These are phyloP conservation scores for Scheffersomyces amazonensis DNA, from an alignment of 805 yeast species.

Conservation along the genomic window DNA sequence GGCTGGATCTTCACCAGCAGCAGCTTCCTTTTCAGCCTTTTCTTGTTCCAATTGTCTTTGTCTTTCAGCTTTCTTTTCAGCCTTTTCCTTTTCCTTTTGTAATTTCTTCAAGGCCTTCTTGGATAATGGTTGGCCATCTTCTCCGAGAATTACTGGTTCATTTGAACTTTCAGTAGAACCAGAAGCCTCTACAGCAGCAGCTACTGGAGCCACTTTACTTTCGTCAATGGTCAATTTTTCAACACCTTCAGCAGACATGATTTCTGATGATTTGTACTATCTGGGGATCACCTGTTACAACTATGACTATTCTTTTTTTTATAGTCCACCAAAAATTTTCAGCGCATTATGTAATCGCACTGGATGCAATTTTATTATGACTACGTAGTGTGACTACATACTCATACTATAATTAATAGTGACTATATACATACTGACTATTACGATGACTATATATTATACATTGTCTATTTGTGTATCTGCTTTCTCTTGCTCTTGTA, in stretches of 20 bases:
- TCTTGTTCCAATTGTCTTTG: conserved; percentile 86
- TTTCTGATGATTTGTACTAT: background rate
- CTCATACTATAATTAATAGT: no score
- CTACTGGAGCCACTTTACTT: conserved; percentile 5
- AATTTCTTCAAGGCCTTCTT: conserved; percentile 95
- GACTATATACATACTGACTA: no score
- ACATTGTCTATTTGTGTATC: no score
- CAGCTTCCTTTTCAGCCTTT: conserved; percentile 72
- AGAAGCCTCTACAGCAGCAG: no score
- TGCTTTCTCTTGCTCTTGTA: no score
- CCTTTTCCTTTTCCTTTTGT: conserved; percentile 90
- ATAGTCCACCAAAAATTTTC: no score
- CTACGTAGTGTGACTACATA: no score
- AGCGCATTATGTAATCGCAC: no score
- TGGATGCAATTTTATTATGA: no score
- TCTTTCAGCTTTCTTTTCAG: conserved; percentile 86
- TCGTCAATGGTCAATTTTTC: conserved; percentile 20
- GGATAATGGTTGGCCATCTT: conserved; percentile 83
- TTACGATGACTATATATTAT: no score
- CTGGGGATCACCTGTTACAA: no score
- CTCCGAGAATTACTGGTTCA: conserved; percentile 42
- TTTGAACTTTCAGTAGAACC: conserved; percentile 18
- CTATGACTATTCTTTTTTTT: no score
- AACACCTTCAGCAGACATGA: conserved; percentile 24
- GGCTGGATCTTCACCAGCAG: conserved; percentile 77